Evolutionary conservation across 768 basidiomycete species (phyloP).

Genomic region (Coprinopsis cinerea): DNA sequence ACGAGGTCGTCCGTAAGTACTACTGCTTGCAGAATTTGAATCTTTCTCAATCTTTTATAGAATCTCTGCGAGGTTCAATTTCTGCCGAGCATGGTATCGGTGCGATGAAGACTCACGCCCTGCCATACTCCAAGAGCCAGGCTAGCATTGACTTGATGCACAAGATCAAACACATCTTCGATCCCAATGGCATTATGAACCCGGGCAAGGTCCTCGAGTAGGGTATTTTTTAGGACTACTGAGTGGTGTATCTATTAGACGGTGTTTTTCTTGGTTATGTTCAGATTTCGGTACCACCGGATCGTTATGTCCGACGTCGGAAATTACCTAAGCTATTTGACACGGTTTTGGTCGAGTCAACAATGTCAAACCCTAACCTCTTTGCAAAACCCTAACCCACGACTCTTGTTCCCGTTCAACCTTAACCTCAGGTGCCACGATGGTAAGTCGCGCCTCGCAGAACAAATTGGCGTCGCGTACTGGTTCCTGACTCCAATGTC

Average conservation of each 20-base stretch:
- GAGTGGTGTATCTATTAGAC: no score
- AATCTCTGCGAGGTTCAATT: constrained; percentile 79
- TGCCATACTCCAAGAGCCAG: constrained; percentile 79
- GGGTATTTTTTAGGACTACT: background rate
- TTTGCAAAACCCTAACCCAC: constrained; percentile 27
- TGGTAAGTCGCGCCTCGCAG: background rate
- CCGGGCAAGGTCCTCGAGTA: constrained; percentile 74
- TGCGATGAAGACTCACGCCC: constrained; percentile 88
- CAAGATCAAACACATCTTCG: constrained; percentile 82
- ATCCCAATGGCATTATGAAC: constrained; percentile 90
- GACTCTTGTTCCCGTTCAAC: constrained; percentile 35
- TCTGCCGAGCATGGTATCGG: constrained; percentile 98
- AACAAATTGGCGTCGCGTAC: no score
- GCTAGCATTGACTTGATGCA: constrained; percentile 86
- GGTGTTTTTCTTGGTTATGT: no score
- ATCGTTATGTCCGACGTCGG: no score
- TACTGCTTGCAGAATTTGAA: background rate
- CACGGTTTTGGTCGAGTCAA: background rate
- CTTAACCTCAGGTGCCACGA: constrained; percentile 38
- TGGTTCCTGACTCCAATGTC: background rate
- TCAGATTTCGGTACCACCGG: no score
- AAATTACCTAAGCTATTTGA: background rate
- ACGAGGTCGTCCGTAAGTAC: constrained; percentile 76
- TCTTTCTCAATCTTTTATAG: constrained; percentile 28
- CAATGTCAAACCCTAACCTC: constrained; percentile 4